Base-by-base conservation (phyloP, 208 protist species). In the Leishmania guyanensis region DNA sequence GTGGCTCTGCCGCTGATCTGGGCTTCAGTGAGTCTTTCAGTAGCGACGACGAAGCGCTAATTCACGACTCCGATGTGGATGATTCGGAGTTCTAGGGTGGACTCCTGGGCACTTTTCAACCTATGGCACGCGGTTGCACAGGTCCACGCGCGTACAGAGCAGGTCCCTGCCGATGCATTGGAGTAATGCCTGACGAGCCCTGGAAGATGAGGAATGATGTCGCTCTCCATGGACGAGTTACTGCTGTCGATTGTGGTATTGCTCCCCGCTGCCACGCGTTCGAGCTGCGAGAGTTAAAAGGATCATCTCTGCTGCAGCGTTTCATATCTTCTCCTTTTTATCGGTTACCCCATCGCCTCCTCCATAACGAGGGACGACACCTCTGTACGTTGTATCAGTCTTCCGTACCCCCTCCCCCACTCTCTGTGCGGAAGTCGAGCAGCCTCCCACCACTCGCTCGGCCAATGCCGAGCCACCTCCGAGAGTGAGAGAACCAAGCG, bases 1-100 rank as follows among this genome's bases (percentile, higher is more conserved):
- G 80, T 48, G 72, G 22, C 36, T 16, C 17, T 48, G 72, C 50
- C 54, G 62, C 26, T n/a, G 43, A 29, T 48, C 20, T 79, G 3
- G 29, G 20, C 39, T 85, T 79, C 73, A 66, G 68, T 54, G 75
- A 80, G 46, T 73, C 71, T 46, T 85, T 82, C 71, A 79, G 70
- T 33, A 82, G 62, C 53, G 78, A 91, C 36, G 88, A 84, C 64
- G 83, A 84, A 53, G 77, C 88, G 66, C 85, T 89, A 36, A 78
- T 86, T 68, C 78, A 64, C 51, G 73, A 87, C 43, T 72, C 80
- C 5, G 72, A 85, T 39, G 84, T 90, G 26, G 82, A 86, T 39
- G 80, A 85, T 75, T 86, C 79, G 2, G 82, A 88, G 36, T 85
- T 85, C 39, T 84, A 82, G 58, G 50, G 43, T 6, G 29, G 64